Percentiles rank a stretch among this genome's conserved stretches.
Evolutionary conservation across 805 yeast species (phyloP).

Genomic region (Yarrowia keelungensis): DNA sequence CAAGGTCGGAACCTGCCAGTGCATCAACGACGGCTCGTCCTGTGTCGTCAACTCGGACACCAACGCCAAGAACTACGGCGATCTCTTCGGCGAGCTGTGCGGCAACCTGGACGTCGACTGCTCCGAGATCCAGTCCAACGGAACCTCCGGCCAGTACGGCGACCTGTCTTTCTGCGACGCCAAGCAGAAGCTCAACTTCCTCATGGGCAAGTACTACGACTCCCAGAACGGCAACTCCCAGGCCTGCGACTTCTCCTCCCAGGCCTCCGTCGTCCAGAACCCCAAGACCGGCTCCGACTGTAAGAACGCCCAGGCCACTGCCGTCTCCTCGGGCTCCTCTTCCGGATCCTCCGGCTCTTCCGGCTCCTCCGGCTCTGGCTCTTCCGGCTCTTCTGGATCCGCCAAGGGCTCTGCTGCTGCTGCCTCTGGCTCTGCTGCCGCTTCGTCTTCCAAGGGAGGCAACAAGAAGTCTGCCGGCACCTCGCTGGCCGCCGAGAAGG

Average conservation of each 20-base stretch:
- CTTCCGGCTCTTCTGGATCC: slow-evolving; percentile 37
- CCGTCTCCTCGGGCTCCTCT: slow-evolving; percentile 56
- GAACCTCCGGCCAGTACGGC: slow-evolving; percentile 72
- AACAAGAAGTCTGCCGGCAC: slow-evolving; percentile 31
- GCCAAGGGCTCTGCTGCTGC: slow-evolving; percentile 7
- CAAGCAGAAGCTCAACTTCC: slow-evolving; percentile 70
- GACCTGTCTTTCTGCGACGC: slow-evolving; percentile 74
- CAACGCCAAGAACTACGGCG: slow-evolving; percentile 61
- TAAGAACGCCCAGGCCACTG: slow-evolving; percentile 47
- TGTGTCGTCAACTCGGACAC: slow-evolving; percentile 68
- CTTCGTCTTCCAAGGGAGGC: slow-evolving; percentile 29
- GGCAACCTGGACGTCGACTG: slow-evolving; percentile 59
- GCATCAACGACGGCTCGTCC: slow-evolving; percentile 59
- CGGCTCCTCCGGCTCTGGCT: slow-evolving; percentile 46
- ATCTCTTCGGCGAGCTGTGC: slow-evolving; percentile 66
- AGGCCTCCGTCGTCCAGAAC: slow-evolving; percentile 61
- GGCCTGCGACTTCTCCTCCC: slow-evolving; percentile 77
- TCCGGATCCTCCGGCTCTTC: slow-evolving; percentile 41
- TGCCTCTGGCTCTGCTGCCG: slow-evolving; percentile 13
- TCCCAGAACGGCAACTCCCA: slow-evolving; percentile 54
- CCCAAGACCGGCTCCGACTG: slow-evolving; percentile 59
- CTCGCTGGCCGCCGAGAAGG: slow-evolving; percentile 29
- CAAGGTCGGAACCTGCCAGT: slow-evolving; percentile 66
- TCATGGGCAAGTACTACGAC: slow-evolving; percentile 69
- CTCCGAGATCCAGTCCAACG: slow-evolving; percentile 66